Evolutionary conservation across 768 basidiomycete genomes (phyloP), one percentile per base, ranked within the genome.

Genomic region (Tricholoma flavovirens): DNA sequence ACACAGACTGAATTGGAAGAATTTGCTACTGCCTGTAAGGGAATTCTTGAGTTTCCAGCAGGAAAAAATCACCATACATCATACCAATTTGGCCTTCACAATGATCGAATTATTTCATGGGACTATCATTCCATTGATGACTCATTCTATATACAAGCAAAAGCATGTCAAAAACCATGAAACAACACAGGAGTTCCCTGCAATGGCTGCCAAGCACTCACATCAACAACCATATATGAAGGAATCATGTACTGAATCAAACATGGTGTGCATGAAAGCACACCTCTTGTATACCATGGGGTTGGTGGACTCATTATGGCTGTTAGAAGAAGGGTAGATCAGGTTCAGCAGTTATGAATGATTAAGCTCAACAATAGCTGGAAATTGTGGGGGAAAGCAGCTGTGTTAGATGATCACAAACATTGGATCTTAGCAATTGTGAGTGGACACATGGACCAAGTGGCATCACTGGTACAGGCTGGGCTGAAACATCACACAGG

Each of bases 351-450:
- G 5, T 19, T 60, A 29, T 54, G 49, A 12, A 38, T 60, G 14
- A 38, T 49, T 45, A 1, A 56, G 55, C 7, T 49, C 54, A 32
- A 61, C 48, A 22, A 55, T 56, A n/a, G 42, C 5, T 49, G 32
- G 1, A 52, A 24, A 5, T 43, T 64, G 4, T 22, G 35, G 2
- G 33, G 4, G 2, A 35, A 51, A 22, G 49, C 43, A 2, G 43
- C 51, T 0, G 49, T 49, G n/a, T 42, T 62, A 2, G 43, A 55
- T 8, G 54, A 56, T 6, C 56, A 64, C 42, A 64, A 64, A 36
- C 51, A 56, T 21, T 53, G 62, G 10, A 30, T 58, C 24, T 50
- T 62, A 42, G 63, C 57, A 0, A 45, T 64, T 21, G 60, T 36
- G 0, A 55, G 53, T 49, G 56, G 61, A 4, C 35, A 55, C 1